Evolutionary conservation across 176 grass and related monocot species (phyloP).

Genomic region (Elymus sibiricus): DNA sequence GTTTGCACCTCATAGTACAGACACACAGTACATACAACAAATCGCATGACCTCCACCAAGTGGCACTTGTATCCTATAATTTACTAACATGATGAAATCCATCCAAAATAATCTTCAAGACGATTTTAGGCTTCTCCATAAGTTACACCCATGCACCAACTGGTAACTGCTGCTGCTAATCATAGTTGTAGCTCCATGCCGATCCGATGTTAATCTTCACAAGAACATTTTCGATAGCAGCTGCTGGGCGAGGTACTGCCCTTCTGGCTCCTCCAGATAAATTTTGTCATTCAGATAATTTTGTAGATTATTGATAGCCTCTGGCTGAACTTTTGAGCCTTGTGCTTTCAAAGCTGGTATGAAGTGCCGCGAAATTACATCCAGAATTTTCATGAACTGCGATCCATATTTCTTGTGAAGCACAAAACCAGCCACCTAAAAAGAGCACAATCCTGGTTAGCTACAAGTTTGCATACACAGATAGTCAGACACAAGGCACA

Average conservation of each 20-base stretch:
- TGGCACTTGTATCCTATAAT: not conserved
- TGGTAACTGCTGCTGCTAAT: not conserved
- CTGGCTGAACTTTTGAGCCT: constrained; percentile 41
- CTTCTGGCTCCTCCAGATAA: constrained; percentile 77
- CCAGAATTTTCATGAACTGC: constrained; percentile 75
- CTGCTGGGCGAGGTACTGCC: constrained; percentile 50
- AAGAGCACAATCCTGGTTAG: constrained; percentile 13
- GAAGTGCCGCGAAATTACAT: constrained; percentile 54
- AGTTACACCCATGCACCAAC: not conserved
- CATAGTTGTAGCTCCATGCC: not conserved
- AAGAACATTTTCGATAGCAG: constrained; percentile 50
- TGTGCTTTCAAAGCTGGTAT: constrained; percentile 70
- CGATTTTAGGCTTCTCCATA: not conserved
- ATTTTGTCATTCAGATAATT: constrained; percentile 59
- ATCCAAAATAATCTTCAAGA: not conserved
- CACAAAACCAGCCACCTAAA: constrained; percentile 79
- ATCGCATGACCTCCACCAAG: not conserved
- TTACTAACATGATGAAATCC: not conserved
- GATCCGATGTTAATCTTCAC: constrained; percentile 16
- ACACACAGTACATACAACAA: constrained; percentile 12
- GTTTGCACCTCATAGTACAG: not conserved
- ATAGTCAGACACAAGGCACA: not conserved
- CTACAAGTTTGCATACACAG: not conserved
- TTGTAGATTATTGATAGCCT: constrained; percentile 53
- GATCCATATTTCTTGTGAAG: constrained; percentile 69